phyloP scores from a whole-genome alignment of 2,329 filamentous ascomycete species.

The Ophiocordyceps camponoti-leonardi region DNA sequence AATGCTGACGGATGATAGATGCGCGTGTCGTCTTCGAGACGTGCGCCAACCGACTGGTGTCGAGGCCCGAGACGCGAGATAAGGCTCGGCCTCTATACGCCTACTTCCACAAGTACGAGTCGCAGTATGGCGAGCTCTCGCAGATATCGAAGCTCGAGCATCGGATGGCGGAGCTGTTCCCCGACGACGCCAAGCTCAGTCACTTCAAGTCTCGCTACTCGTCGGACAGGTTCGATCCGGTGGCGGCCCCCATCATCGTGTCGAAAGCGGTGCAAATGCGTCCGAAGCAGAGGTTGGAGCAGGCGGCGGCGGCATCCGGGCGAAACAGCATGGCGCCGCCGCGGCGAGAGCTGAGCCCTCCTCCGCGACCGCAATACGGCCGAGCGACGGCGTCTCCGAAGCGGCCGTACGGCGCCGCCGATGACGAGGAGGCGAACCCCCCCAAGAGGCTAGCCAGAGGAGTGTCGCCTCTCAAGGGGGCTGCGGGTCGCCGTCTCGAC shows the following conservation, averaged over 20 bases:
- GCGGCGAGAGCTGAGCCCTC: slow-evolving; percentile 20
- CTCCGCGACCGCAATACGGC: slow-evolving; percentile 28
- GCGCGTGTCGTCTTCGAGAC: slow-evolving; percentile 93
- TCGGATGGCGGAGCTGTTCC: slow-evolving; percentile 87
- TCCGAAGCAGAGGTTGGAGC: slow-evolving; percentile 39
- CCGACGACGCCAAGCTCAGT: slow-evolving; percentile 61
- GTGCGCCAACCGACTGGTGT: slow-evolving; percentile 64
- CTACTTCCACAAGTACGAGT: slow-evolving; percentile 93
- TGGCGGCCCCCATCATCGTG: slow-evolving; percentile 64
- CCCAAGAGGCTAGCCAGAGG: slow-evolving; percentile 77
- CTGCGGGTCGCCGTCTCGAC: slow-evolving; percentile 69
- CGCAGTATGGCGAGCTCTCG: slow-evolving; percentile 78
- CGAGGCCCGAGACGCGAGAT: slow-evolving; percentile 54
- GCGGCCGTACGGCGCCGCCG: slow-evolving; percentile 41
- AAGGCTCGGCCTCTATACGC: slow-evolving; percentile 75
- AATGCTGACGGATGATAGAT: slow-evolving; percentile 34
- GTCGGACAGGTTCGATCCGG: slow-evolving; percentile 58
- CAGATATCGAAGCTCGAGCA: slow-evolving; percentile 84
- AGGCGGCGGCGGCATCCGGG: slow-evolving; percentile 21
- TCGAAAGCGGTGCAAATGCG: slow-evolving; percentile 65
- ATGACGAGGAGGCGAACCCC: slow-evolving; percentile 58
- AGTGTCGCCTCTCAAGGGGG: slow-evolving; percentile 86
- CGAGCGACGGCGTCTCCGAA: slow-evolving; percentile 38
- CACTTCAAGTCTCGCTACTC: slow-evolving; percentile 66
- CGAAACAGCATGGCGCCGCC: slow-evolving; percentile 25